Percentiles rank a stretch among this genome's conserved stretches.
These are phyloP conservation scores for Penicillium salamii DNA, from an alignment of 495 filamentous ascomycete genomes.

Conservation along the genomic window DNA sequence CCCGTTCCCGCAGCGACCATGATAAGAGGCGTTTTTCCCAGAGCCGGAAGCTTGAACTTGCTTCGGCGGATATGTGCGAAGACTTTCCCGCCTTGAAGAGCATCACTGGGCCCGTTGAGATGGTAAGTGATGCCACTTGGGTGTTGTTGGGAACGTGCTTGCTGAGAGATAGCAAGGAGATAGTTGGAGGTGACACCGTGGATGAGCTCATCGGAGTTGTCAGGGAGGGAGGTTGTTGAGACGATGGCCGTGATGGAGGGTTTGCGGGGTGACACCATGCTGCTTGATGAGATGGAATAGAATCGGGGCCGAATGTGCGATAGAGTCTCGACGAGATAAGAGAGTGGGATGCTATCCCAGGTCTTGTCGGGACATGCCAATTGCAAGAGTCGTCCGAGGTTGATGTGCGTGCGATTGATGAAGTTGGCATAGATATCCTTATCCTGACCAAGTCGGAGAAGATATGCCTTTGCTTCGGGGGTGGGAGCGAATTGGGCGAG, in stretches of 20 bases:
- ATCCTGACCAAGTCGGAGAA: slow-evolving; percentile 31
- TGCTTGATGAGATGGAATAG: slow-evolving; percentile 55
- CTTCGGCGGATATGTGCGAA: slow-evolving; percentile 42
- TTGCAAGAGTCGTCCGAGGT: slow-evolving; percentile 39
- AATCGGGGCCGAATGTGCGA: slow-evolving; percentile 44
- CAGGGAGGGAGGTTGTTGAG: slow-evolving; percentile 24
- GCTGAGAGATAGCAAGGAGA: slow-evolving; percentile 35
- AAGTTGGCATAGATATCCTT: slow-evolving; percentile 33
- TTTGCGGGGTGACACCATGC: slow-evolving; percentile 39
- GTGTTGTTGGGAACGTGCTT: slow-evolving; percentile 18
- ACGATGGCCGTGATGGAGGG: slow-evolving; percentile 45
- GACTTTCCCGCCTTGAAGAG: slow-evolving; percentile 29
- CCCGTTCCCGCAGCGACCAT: slow-evolving; percentile 50
- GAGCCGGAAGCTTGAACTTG: slow-evolving; percentile 44
- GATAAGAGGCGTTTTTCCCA: slow-evolving; percentile 32
- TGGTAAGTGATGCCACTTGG: slow-evolving; percentile 32
- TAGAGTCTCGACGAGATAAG: slow-evolving; percentile 45
- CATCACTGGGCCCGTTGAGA: slow-evolving; percentile 29
- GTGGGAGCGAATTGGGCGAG: slow-evolving; percentile 47
- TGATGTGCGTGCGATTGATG: slow-evolving; percentile 34
- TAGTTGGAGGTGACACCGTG: slow-evolving; percentile 49
- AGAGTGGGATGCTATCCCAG: slow-evolving; percentile 42
- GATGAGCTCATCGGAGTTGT: slow-evolving; percentile 26
- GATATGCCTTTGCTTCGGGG: slow-evolving; percentile 30
- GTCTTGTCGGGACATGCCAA: slow-evolving; percentile 17